These are phyloP conservation scores for Kodamaea sp. DNA, from an alignment of 1,139 yeast genomes.

Conservation along the genomic window DNA sequence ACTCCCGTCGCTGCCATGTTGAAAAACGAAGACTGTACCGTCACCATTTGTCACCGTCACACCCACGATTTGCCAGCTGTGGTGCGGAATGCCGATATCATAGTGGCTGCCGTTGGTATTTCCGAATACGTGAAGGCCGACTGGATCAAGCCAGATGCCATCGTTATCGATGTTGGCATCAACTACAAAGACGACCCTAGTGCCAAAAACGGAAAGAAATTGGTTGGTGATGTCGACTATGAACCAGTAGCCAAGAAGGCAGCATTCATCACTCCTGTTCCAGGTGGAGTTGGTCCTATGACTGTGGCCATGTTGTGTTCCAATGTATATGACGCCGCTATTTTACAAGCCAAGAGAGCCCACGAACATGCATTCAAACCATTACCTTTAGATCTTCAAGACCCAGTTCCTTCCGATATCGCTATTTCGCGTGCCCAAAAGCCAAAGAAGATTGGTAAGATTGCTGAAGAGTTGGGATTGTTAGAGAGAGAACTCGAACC, in stretches of 20 bases:
- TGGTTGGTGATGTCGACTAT: conserved; percentile 94
- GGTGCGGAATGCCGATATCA: conserved; percentile 77
- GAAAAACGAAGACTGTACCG: conserved; percentile 79
- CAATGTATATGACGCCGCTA: conserved; percentile 68
- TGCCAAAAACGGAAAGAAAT: conserved; percentile 72
- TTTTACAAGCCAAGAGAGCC: conserved; percentile 50
- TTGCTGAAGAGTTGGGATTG: conserved; percentile 86
- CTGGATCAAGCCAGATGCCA: conserved; percentile 83
- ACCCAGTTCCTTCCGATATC: conserved; percentile 92
- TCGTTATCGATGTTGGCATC: conserved; percentile 95
- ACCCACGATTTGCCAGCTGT: conserved; percentile 53
- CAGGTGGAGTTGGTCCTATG: conserved; percentile 99
- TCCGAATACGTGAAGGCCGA: conserved; percentile 83
- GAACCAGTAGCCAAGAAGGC: conserved; percentile 67
- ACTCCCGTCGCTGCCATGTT: conserved; percentile 85
- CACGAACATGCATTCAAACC: conserved; percentile 54
- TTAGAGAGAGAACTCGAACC: conserved; percentile 83
- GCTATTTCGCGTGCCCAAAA: conserved; percentile 88
- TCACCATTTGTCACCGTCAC: conserved; percentile 69
- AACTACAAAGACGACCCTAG: conserved; percentile 72
- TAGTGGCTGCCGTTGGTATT: conserved; percentile 88
- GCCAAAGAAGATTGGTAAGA: conserved; percentile 80
- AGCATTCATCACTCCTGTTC: conserved; percentile 87
- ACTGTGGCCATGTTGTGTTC: conserved; percentile 89
- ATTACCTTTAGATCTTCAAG: conserved; percentile 61